phyloP scores from a whole-genome alignment of 345 rosid species.

The Odontarrhena argentea region DNA sequence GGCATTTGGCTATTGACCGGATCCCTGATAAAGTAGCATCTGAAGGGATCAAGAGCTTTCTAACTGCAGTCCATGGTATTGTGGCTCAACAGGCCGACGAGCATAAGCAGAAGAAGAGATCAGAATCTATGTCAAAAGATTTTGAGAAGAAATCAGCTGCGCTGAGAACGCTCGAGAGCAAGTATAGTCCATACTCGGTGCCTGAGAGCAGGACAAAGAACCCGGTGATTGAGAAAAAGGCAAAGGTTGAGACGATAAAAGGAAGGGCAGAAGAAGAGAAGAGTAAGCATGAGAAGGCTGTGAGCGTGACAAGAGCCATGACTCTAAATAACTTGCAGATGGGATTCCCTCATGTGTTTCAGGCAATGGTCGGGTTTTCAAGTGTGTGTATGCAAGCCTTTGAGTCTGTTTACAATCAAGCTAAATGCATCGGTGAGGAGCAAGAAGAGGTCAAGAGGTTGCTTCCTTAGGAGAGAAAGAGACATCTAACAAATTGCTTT shows the following conservation, averaged over 20 bases:
- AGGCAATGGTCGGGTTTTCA: constrained; percentile 89
- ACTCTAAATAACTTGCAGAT: constrained; percentile 86
- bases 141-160: constrained; percentile 70
- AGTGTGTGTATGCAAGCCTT: constrained; percentile 89
- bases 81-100: constrained; percentile 87
- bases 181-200: constrained; percentile 64
- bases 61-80: constrained; percentile 76
- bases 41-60: constrained; percentile 90
- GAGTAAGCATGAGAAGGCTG: constrained; percentile 71
- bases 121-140: constrained; percentile 55
- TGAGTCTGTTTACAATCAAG: constrained; percentile 79
- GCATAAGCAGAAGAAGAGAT: constrained; percentile 81
- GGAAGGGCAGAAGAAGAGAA: constrained; percentile 86
- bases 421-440: constrained; percentile 52
- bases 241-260: constrained; percentile 60
- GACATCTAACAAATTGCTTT: constrained; percentile 7
- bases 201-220: constrained; percentile 57
- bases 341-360: constrained; percentile 91
- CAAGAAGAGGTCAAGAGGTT: constrained; percentile 42
- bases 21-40: constrained; percentile 98
- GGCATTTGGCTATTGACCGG: constrained; percentile 81
- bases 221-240: constrained; percentile 68
- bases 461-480: constrained; percentile 28
- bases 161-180: constrained; percentile 72
- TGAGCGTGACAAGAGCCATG: constrained; percentile 76